Evolutionary conservation across 1,139 yeast species (phyloP), one percentile per base, ranked within the genome.

Genomic region (Diutina siamensis): DNA sequence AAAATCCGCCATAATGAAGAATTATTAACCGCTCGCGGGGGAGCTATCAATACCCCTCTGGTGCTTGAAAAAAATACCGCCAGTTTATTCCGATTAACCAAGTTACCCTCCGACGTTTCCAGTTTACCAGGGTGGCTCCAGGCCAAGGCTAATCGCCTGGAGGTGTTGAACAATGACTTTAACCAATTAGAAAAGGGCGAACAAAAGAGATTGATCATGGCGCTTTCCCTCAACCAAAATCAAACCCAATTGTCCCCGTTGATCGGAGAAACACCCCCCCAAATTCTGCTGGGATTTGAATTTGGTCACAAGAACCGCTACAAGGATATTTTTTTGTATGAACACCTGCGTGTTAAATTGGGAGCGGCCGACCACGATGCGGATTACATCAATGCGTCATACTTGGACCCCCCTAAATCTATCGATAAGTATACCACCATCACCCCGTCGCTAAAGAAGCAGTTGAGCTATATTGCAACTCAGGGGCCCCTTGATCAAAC

Each of bases 401-500:
- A 74, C 54, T 61, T 80, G 21, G 53, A 61, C 2, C 62, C 62
- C 55, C 45, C 55, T 13, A n/a, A 41, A 8, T 13, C 17, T 13
- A 40, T 47, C 2, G 32, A 27, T 12, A 21, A 44, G 9, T 46
- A 17, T 7, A 35, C 25, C 35, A 28, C 35, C 32, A 7, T 13
- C 19, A 10, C 15, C 35, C 17, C 27, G 33, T 36, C 42, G 25
- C 33, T 45, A 15, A 13, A 45, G 22, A 35, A 25, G 12, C 20
- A 25, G 8, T 15, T 38, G 21, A 22, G 33, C 45, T 83, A 81
- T 57, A 81, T 86, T 51, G 95, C 95, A 0, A 82, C 95, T 0
- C 95, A 86, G 53, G 95, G 94, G 1, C 96, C 96, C 1, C 61
- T 86, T 36, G 78, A 80, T 2, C 76, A 80, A 20, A 84, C 95